Conservation (phyloP, 768 basidiomycete genomes). For the Termitomyces eurrhizus region DNA sequence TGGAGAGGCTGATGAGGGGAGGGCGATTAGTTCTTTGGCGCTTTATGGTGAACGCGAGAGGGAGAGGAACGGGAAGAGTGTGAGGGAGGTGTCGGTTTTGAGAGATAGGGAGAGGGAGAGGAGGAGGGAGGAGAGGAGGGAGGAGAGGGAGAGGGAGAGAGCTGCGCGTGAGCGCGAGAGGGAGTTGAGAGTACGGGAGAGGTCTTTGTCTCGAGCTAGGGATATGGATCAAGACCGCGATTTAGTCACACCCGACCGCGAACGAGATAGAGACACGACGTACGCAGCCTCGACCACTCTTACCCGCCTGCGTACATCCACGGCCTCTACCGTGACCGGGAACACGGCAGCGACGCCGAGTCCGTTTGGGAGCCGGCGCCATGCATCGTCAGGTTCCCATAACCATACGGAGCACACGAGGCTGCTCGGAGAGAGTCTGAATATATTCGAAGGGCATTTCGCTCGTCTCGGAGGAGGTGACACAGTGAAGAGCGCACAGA, state of each 20-base stretch:
- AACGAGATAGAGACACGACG: constrained; percentile 1
- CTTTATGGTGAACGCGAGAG: constrained; percentile 28
- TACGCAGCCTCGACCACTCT: neutral
- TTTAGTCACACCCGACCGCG: constrained; percentile 10
- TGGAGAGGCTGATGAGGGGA: constrained; percentile 2
- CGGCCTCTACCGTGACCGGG: neutral
- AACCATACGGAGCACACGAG: constrained; percentile 54
- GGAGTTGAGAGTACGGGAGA: constrained; percentile 12
- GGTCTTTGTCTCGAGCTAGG: constrained; percentile 2
- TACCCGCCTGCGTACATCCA: neutral
- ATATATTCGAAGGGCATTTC: constrained; percentile 67
- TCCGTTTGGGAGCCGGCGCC: constrained; percentile 24
- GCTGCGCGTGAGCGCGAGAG: neutral
- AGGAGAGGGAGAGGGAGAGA: constrained; percentile 7
- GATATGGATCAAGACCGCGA: neutral
- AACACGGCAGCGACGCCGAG: constrained; percentile 9
- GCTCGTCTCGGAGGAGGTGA: constrained; percentile 34
- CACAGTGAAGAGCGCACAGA: constrained; percentile 50
- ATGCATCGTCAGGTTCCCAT: constrained; percentile 8
- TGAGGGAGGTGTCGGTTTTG: neutral
- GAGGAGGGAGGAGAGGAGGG: constrained; percentile 9
- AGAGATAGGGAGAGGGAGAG: neutral
- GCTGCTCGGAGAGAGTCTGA: constrained; percentile 67
- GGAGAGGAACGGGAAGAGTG: neutral
- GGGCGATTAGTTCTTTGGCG: constrained; percentile 58